Evolutionary conservation across 2,329 filamentous ascomycete species (phyloP).

Genomic region (Blumeria hordei): DNA sequence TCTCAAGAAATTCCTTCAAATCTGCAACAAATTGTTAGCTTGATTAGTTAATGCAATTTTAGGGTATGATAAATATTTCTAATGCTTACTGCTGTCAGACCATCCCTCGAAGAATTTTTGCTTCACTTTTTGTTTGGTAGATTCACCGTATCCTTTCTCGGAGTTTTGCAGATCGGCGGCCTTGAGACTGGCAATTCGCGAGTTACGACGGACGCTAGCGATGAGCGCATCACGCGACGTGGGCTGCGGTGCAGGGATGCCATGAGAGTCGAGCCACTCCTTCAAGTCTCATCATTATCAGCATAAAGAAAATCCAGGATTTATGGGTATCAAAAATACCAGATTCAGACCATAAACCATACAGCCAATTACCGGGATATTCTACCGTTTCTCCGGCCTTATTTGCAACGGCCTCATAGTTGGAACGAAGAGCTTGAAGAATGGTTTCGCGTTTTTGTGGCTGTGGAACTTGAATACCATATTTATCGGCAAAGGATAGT

Average conservation of each 20-base stretch:
- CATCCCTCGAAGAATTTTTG: conserved; percentile 74
- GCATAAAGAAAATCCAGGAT: too few species aligned
- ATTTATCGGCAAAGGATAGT: conserved; percentile 75
- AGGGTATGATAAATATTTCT: too few species aligned
- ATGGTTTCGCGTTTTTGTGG: conserved; percentile 68
- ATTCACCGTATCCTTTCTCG: conserved; percentile 38
- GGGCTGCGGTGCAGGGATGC: conserved; percentile 67
- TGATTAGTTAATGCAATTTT: conserved; percentile 1
- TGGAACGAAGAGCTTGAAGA: conserved; percentile 52
- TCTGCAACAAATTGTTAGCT: conserved; percentile 17
- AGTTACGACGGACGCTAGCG: conserved; percentile 73
- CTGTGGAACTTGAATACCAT: conserved; percentile 64
- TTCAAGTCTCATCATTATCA: conserved; percentile 38
- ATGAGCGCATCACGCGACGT: conserved; percentile 68
- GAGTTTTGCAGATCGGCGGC: conserved; percentile 34
- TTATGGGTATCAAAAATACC: conserved; percentile 6
- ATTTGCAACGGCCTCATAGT: conserved; percentile 57
- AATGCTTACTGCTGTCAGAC: conserved; percentile 38
- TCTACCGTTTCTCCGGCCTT: conserved; percentile 47
- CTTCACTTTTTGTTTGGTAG: conserved; percentile 49
- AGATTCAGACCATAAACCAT: conserved; percentile 69
- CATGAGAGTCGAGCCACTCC: conserved; percentile 74
- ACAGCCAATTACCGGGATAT: conserved; percentile 95
- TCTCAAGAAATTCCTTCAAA: conserved; percentile 81
- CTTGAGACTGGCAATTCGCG: conserved; percentile 51